Conservation (phyloP, 2,329 filamentous ascomycete genomes). For the Penicillium hordei region DNA sequence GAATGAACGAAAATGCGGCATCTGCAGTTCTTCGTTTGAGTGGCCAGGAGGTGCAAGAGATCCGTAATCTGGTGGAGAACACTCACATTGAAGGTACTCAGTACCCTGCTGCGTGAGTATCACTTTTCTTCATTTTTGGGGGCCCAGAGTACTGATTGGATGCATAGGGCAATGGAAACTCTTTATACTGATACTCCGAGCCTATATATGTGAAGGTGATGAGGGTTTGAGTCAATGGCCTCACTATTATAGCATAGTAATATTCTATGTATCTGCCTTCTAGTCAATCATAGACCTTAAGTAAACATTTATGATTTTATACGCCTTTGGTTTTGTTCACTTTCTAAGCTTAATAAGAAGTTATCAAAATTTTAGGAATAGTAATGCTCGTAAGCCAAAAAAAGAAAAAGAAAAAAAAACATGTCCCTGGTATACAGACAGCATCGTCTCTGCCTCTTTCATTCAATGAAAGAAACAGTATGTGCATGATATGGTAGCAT, state of each 20-base stretch:
- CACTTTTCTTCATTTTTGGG: background rate
- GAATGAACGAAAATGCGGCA: slow-evolving; percentile 14
- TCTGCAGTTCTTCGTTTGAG: slow-evolving; percentile 4
- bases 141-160: background rate
- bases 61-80: slow-evolving; percentile 11
- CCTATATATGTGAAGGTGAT: background rate
- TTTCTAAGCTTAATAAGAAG: background rate
- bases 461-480: background rate
- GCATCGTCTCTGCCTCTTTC: background rate
- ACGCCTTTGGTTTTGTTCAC: background rate
- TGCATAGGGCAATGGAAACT: background rate
- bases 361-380: background rate
- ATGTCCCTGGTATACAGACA: background rate
- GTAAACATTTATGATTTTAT: no score
- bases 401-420: no score
- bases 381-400: background rate
- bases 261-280: no score
- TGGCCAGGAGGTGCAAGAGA: slow-evolving; percentile 13
- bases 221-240: background rate
- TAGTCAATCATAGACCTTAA: no score
- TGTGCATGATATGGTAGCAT: background rate
- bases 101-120: background rate
- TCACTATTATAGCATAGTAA: background rate
- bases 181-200: background rate
- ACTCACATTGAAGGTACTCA: background rate